Evolutionary conservation across 2,329 filamentous ascomycete genomes (phyloP).

Genomic region (Camptophora hylomeconis): DNA sequence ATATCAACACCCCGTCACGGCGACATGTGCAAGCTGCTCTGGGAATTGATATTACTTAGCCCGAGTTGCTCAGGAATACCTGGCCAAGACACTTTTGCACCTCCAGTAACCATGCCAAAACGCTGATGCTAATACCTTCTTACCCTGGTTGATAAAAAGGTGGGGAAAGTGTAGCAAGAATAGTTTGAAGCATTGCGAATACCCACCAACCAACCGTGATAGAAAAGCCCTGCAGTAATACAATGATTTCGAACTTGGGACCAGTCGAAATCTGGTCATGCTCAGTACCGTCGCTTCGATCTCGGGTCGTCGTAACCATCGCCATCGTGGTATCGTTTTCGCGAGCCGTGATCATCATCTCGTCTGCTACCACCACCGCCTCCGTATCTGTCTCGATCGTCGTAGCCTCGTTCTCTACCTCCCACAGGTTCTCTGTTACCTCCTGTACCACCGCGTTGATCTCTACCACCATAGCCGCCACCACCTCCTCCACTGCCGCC

Average conservation of each 20-base stretch:
- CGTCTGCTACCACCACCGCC: constrained; percentile 23
- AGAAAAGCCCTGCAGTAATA: constrained; percentile 8
- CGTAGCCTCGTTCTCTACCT: constrained; percentile 48
- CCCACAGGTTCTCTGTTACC: constrained; percentile 78
- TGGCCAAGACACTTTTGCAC: too few species aligned
- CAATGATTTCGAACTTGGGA: constrained; percentile 8
- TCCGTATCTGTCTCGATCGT: constrained; percentile 27
- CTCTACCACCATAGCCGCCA: constrained; percentile 37
- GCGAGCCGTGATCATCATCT: constrained; percentile 39
- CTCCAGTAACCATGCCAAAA: too few species aligned
- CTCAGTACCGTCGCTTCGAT: constrained; percentile 46
- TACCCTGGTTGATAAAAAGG: too few species aligned
- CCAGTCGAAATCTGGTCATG: constrained; percentile 2
- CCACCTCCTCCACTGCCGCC: constrained; percentile 40
- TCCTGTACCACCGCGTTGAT: constrained; percentile 47
- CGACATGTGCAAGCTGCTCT: too few species aligned
- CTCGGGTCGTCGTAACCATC: constrained; percentile 65
- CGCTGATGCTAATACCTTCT: too few species aligned
- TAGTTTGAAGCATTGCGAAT: constrained; percentile 20
- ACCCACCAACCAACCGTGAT: constrained; percentile 31
- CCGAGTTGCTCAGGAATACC: too few species aligned
- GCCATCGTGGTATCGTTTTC: constrained; percentile 20
- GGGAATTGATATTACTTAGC: too few species aligned
- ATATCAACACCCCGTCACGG: too few species aligned
- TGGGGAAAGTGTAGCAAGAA: too few species aligned